Percentiles rank a stretch among this genome's conserved stretches.
phyloP scores from a whole-genome alignment of 1,139 yeast species.

The Geotrichum fermentans region DNA sequence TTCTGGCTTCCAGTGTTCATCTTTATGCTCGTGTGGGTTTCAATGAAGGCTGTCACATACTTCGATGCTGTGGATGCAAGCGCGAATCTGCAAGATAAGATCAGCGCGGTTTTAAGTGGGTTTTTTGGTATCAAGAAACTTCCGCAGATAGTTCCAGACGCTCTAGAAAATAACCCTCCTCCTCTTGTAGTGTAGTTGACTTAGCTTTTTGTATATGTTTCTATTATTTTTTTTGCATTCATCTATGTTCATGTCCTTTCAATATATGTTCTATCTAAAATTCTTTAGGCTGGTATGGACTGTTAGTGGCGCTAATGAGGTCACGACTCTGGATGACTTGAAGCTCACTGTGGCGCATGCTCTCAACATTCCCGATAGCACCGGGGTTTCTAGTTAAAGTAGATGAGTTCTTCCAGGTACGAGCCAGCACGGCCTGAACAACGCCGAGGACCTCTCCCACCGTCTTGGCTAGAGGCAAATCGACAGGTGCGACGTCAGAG shows the following conservation, averaged over 20 bases:
- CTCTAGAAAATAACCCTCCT: too few relatives aligned
- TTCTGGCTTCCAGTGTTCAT: slow-evolving; percentile 53
- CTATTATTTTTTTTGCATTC: not conserved
- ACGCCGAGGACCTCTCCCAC: slow-evolving; percentile 28
- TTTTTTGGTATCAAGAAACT: slow-evolving; percentile 8
- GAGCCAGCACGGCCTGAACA: slow-evolving; percentile 29
- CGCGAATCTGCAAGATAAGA: slow-evolving; percentile 20
- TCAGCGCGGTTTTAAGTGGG: slow-evolving; percentile 6
- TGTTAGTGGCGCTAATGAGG: slow-evolving; percentile 13
- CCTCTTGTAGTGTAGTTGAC: not conserved
- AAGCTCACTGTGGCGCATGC: slow-evolving; percentile 30
- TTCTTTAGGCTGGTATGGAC: not conserved
- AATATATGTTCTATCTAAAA: not conserved
- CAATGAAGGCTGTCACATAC: slow-evolving; percentile 17
- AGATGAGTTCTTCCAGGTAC: slow-evolving; percentile 25
- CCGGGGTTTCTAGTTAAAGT: slow-evolving; percentile 23
- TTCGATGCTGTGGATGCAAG: slow-evolving; percentile 12
- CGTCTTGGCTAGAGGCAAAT: slow-evolving; percentile 24
- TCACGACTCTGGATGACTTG: slow-evolving; percentile 29
- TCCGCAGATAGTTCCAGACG: not conserved
- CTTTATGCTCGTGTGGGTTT: slow-evolving; percentile 30
- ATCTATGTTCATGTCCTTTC: not conserved
- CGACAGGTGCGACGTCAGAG: not conserved
- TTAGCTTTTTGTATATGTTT: not conserved
- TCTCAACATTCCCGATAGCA: slow-evolving; percentile 29